These are phyloP conservation scores for Phytophthora foliorum DNA, from an alignment of 352 stramenopile genomes.

Conservation along the genomic window DNA sequence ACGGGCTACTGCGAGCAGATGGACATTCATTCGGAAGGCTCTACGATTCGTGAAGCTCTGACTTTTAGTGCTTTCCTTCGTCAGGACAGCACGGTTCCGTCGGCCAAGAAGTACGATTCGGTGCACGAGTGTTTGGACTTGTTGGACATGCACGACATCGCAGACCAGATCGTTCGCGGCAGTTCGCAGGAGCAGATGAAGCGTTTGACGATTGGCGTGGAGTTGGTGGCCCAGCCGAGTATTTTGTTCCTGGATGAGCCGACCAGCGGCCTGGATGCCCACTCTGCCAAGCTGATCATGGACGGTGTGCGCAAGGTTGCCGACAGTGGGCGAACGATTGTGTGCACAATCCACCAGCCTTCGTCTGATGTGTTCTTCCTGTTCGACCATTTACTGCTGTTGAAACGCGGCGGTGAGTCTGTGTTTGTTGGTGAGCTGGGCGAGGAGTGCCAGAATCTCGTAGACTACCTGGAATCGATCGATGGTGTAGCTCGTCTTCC, in stretches of 20 bases:
- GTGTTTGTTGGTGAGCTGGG: constrained; percentile 65
- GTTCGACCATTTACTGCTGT: constrained; percentile 85
- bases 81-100: constrained; percentile 34
- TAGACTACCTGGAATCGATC: constrained; percentile 59
- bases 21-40: constrained; percentile 82
- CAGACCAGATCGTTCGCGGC: constrained; percentile 44
- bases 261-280: constrained; percentile 84
- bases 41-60: constrained; percentile 81
- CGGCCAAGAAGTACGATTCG: constrained; percentile 43
- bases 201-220: constrained; percentile 55
- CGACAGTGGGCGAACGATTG: constrained; percentile 65
- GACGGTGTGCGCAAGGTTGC: constrained; percentile 84
- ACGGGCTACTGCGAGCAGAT: constrained; percentile 84
- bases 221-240: constrained; percentile 79
- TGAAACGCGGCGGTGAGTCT: constrained; percentile 56
- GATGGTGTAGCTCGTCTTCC: constrained; percentile 33
- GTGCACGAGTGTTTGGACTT: constrained; percentile 47
- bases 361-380: constrained; percentile 87
- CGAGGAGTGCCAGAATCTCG: constrained; percentile 35
- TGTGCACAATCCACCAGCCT: constrained; percentile 94
- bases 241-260: constrained; percentile 88
- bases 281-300: constrained; percentile 81
- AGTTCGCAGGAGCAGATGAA: constrained; percentile 56
- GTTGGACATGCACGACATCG: constrained; percentile 48
- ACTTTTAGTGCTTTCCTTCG: constrained; percentile 37